phyloP scores from a whole-genome alignment of 2,329 filamentous ascomycete species.

The Hypoxylon sp. region DNA sequence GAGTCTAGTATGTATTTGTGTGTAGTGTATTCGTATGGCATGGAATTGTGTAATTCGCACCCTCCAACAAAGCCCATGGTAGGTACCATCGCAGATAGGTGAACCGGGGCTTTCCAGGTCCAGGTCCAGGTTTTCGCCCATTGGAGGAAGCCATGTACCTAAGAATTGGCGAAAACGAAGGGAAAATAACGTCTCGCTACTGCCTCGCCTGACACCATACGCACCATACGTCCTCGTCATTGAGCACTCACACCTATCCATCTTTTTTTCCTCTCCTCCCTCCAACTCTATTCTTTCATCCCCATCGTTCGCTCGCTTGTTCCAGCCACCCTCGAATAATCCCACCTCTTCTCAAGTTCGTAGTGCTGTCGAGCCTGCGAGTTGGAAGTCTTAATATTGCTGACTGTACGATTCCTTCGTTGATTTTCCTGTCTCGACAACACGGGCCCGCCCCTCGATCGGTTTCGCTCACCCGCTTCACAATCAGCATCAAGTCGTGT shows the following conservation, averaged over 20 bases:
- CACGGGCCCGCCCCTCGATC: constrained; percentile 27
- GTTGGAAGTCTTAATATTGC: constrained; percentile 35
- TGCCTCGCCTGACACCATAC: constrained; percentile 39
- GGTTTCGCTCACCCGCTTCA: constrained; percentile 34
- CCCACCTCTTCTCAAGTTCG: constrained; percentile 21
- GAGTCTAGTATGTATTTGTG: constrained; percentile 22
- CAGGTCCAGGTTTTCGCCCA: constrained; percentile 29
- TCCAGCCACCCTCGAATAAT: constrained; percentile 29
- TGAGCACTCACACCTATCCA: constrained; percentile 34
- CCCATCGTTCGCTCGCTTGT: constrained; percentile 32
- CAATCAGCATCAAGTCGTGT: constrained; percentile 33
- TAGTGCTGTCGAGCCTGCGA: constrained; percentile 26
- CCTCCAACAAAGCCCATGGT: constrained; percentile 24
- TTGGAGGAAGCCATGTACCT: constrained; percentile 34
- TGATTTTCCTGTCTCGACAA: constrained; percentile 34
- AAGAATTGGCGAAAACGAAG: constrained; percentile 43
- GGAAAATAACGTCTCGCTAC: constrained; percentile 42
- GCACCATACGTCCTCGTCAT: constrained; percentile 43
- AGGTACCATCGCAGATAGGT: constrained; percentile 27
- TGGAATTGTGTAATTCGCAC: constrained; percentile 24
- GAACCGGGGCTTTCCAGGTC: constrained; percentile 30
- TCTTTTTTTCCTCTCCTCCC: constrained; percentile 25
- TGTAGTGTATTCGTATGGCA: constrained; percentile 1
- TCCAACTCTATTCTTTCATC: constrained; percentile 24
- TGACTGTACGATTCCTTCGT: constrained; percentile 35